Evolutionary conservation across 192 early-diverging fungal genomes (phyloP), one percentile per base, ranked within the genome.

Genomic region (Irineochytrium annulatum): DNA sequence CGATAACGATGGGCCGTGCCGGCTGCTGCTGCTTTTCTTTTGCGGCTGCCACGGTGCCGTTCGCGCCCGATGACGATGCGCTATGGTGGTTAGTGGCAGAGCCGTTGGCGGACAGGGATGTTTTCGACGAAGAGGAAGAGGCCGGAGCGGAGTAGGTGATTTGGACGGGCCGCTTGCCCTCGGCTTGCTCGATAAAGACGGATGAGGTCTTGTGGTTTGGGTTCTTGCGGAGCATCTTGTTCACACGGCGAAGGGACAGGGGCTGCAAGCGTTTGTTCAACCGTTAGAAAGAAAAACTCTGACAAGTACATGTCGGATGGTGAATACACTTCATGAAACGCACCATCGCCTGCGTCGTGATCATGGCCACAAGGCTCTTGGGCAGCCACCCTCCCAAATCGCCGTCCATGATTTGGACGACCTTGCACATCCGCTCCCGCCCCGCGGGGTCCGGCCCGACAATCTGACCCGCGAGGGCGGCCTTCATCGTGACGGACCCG

Each of bases 381-480:
- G 76, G 73, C 33, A 78, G 26, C 63, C 65, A 77, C 22, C 76
- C 76, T 17, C 68, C 68, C n/a, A 78, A 58, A 63, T 78, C 72
- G 26, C 76, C 76, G 56, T 74, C 69, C 2, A 75, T 58, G 26
- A 78, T 46, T 52, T 78, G 76, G 3, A 77, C 68, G 1, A 72
- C 71, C 27, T 57, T 41, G 31, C 65, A 72, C 51, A 68, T 59
- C 2, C 61, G 32, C 33, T 57, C 59, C 31, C 52, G 19, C 13
- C 28, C 43, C 11, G 62, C 33, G 8, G 65, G 62, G 57, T 71
- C 61, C 32, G 59, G 55, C 26, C 55, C 63, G 37, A 74, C 61
- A n/a, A 78, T 31, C 34, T 65, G 62, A 11, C 76, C 76, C 32
- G 72, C 76, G 35, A 78, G 63, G 14, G 39, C 16, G 43, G 70